Base-by-base conservation (phyloP, 73 alveolate species). In the Paramecium bursaria region DNA sequence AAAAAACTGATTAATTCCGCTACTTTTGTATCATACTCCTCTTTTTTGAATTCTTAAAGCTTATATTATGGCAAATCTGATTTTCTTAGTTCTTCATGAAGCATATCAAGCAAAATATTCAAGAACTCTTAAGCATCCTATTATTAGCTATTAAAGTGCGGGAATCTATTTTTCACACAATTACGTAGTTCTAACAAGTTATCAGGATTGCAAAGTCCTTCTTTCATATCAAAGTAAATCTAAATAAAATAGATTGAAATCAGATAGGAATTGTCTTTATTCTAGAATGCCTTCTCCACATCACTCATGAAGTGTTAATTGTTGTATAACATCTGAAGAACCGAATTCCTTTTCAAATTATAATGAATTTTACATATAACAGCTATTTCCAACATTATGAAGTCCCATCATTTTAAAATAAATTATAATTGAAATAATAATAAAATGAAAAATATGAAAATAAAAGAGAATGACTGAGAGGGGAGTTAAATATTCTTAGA, bases 81-180 rank as follows among this genome's bases (percentile, higher is more conserved):
- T 21, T 67, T 67, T 44, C 82, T 67, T 67, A 67, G 50, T 67
- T 67, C 82, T 42, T 31, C 30, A 35, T 67, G 82, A 2, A 67
- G 44, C 57, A 67, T 67, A 14, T 67, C 82, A 2, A 67, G 48
- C 21, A 67, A 47, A 15, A 57, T 57, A 19, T 39, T 10, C 11
- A 67, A 35, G 50, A 67, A 67, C 33, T 67, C 82, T 27, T 67
- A 67, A 11, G 82, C 82, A 67, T 67, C 82, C 48, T 67, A 67
- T 21, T 67, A 27, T 42, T 67, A 42, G 22, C 44, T 33, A 13
- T 31, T 67, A 67, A 67, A 67, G 33, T 67, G 13, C 19, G 54
- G 82, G 21, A 7, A 67, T 15, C 57, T 1, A 0, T 4, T 67
- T 42, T n/a, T 29, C 25, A 25, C 44, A 67, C 82, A 53, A n/a